Conservation (phyloP, 352 stramenopile genomes). For the Phytopythium oedochilum region DNA sequence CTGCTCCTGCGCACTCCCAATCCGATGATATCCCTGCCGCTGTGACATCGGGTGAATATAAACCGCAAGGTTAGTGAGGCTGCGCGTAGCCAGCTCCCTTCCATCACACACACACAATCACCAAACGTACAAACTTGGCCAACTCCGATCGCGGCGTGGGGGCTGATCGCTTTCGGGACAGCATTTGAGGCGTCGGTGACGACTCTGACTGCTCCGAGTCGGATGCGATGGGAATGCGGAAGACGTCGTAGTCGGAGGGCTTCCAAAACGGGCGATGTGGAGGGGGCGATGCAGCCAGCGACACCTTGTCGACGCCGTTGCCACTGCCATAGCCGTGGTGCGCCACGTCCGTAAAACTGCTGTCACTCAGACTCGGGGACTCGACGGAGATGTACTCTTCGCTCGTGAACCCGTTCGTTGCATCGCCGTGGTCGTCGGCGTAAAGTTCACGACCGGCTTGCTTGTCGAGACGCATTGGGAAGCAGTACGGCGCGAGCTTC, state of each 20-base stretch:
- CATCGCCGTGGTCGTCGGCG: slow-evolving; percentile 7
- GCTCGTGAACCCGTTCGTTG: slow-evolving; percentile 17
- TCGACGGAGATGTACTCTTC: slow-evolving; percentile 17
- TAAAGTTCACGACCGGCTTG: slow-evolving; percentile 14
- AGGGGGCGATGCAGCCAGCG: not conserved
- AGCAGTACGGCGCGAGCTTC: slow-evolving; percentile 25
- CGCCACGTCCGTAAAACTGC: slow-evolving; percentile 16
- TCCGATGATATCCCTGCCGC: slow-evolving; percentile 14
- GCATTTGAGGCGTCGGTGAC: slow-evolving; percentile 24
- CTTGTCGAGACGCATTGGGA: slow-evolving; percentile 11
- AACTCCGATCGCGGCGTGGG: slow-evolving; percentile 45
- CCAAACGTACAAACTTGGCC: slow-evolving; percentile 2
- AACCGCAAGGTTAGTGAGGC: no score
- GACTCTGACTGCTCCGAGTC: slow-evolving; percentile 58
- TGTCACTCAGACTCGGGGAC: slow-evolving; percentile 12
- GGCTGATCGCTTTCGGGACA: slow-evolving; percentile 53
- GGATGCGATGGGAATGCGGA: slow-evolving; percentile 27
- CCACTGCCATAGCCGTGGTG: not conserved
- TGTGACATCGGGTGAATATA: slow-evolving; percentile 13
- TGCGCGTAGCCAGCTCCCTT: no score
- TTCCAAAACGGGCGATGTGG: slow-evolving; percentile 8
- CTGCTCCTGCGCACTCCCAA: slow-evolving; percentile 20
- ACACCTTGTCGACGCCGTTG: not conserved
- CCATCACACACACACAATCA: not conserved
- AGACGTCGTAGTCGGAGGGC: slow-evolving; percentile 25